Conservation (phyloP, 192 early-diverging fungal genomes). For the Jimgerdemannia flammicorona region DNA sequence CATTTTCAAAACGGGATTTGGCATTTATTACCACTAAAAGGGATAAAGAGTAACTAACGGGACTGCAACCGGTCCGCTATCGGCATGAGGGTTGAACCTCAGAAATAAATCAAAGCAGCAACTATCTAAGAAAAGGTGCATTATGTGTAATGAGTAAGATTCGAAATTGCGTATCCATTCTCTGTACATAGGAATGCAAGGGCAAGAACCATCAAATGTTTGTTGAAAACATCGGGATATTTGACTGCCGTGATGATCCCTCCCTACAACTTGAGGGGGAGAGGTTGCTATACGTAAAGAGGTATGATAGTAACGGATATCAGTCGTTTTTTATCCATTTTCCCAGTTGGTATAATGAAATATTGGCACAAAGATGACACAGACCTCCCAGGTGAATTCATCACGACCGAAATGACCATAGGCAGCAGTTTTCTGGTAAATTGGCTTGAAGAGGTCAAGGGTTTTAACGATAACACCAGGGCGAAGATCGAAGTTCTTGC, state of each 20-base stretch:
- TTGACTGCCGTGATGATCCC: neutral
- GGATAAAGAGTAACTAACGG: neutral
- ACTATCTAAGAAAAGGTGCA: neutral
- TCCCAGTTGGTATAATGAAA: neutral
- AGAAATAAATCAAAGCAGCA: neutral
- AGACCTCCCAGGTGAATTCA: slow-evolving; percentile 94
- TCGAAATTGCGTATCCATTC: neutral
- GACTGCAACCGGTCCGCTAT: slow-evolving; percentile 1
- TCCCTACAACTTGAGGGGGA: neutral
- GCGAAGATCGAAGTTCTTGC: slow-evolving; percentile 98
- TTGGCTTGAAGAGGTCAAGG: slow-evolving; percentile 97
- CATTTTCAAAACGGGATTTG: too few relatives aligned
- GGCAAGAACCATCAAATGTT: neutral
- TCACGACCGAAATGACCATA: slow-evolving; percentile 94
- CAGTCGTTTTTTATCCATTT: neutral
- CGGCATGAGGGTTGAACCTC: neutral
- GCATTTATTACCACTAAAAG: too few relatives aligned
- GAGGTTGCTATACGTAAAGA: neutral
- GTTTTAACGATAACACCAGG: slow-evolving; percentile 98
- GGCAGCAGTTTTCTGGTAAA: slow-evolving; percentile 94
- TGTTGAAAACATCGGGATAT: neutral
- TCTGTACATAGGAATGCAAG: neutral
- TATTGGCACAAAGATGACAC: slow-evolving; percentile 74
- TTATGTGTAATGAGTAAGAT: neutral
- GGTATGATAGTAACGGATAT: neutral